Evolutionary conservation across 2,329 filamentous ascomycete genomes (phyloP).

Genomic region (Coleophoma crateriformis): DNA sequence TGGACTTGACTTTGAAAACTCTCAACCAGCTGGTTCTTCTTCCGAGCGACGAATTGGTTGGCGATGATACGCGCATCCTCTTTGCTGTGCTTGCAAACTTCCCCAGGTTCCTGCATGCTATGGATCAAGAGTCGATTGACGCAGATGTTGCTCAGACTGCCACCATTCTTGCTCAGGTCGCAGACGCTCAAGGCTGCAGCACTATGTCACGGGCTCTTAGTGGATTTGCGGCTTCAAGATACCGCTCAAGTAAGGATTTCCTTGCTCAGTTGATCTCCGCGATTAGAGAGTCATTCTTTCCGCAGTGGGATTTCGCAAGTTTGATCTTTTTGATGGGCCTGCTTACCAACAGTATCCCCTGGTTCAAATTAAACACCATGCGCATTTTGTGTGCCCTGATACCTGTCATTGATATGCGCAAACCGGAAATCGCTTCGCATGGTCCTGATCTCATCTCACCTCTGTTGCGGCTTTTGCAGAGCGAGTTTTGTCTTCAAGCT

Average conservation of each 20-base stretch:
- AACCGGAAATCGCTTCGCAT: constrained; percentile 81
- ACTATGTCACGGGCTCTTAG: constrained; percentile 65
- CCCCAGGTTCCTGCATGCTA: constrained; percentile 73
- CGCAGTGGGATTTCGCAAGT: constrained; percentile 75
- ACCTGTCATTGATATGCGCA: constrained; percentile 87
- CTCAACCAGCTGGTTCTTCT: constrained; percentile 75
- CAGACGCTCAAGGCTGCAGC: constrained; percentile 64
- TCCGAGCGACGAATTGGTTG: constrained; percentile 75
- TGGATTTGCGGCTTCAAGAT: constrained; percentile 62
- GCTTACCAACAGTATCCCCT: constrained; percentile 79
- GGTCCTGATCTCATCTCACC: constrained; percentile 95
- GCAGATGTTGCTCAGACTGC: constrained; percentile 56
- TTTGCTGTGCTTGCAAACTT: constrained; percentile 90
- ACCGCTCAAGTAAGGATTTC: constrained; percentile 68
- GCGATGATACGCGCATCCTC: constrained; percentile 74
- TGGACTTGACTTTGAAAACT: constrained; percentile 70
- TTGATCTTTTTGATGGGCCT: constrained; percentile 87
- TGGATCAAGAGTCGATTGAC: constrained; percentile 60
- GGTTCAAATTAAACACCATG: constrained; percentile 93
- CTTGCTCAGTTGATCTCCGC: constrained; percentile 67
- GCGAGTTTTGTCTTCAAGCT: constrained; percentile 89
- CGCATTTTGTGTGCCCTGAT: constrained; percentile 80
- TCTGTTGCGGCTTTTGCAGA: constrained; percentile 80
- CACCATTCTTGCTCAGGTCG: constrained; percentile 63
- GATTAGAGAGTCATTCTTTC: constrained; percentile 73